Conservation (phyloP, 73 alveolate genomes). For the Paramecium bursaria region DNA sequence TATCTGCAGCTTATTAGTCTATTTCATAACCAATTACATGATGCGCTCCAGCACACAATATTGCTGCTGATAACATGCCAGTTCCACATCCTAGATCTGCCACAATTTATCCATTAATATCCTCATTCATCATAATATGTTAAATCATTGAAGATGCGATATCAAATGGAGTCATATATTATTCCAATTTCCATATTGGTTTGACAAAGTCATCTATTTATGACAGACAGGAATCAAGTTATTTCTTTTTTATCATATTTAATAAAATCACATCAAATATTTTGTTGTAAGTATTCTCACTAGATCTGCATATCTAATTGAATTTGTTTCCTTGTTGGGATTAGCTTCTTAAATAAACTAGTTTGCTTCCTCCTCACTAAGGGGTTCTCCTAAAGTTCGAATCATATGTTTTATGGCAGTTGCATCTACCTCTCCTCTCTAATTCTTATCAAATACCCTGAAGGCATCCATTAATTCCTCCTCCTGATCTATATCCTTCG, state of each 20-base stretch:
- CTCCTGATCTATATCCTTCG: constrained; percentile 74
- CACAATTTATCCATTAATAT: constrained; percentile 33
- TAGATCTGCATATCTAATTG: constrained; percentile 47
- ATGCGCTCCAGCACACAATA: constrained; percentile 62
- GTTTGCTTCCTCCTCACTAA: constrained; percentile 83
- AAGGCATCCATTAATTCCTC: constrained; percentile 83
- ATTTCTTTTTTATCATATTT: not conserved
- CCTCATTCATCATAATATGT: constrained; percentile 30
- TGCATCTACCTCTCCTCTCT: constrained; percentile 74
- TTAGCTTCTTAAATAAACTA: constrained; percentile 72
- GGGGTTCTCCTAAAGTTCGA: constrained; percentile 80
- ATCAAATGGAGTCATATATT: constrained; percentile 70
- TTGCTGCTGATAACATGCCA: constrained; percentile 68
- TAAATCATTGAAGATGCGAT: constrained; percentile 42
- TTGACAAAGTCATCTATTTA: constrained; percentile 6
- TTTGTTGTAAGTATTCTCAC: constrained; percentile 55
- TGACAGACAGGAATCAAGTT: not conserved
- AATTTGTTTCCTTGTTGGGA: constrained; percentile 32
- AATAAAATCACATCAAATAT: constrained; percentile 24
- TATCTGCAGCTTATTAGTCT: constrained; percentile 53
- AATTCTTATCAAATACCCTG: constrained; percentile 76
- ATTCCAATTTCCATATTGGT: constrained; percentile 59
- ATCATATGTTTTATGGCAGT: constrained; percentile 73
- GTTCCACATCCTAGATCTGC: constrained; percentile 73
- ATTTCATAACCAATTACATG: constrained; percentile 61